These are phyloP conservation scores for Pseudogymnoascus sp. DNA, from an alignment of 2,329 filamentous ascomycete genomes.

Conservation along the genomic window DNA sequence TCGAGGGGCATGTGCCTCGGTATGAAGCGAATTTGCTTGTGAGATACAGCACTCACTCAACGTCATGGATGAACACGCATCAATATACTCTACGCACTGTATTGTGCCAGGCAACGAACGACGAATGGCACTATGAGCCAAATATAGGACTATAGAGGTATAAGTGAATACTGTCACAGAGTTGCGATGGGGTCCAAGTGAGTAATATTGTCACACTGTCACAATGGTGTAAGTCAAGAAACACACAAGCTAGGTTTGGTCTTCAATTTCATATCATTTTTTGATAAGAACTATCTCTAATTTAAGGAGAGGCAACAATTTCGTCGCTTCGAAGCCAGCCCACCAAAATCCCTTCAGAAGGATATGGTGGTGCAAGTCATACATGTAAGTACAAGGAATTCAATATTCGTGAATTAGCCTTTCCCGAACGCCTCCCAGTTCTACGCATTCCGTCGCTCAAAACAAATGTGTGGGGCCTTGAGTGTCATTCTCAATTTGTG, in stretches of 20 bases:
- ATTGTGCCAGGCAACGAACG: neutral
- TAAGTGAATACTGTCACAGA: neutral
- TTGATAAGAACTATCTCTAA: slow-evolving; percentile 2
- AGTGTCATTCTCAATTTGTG: neutral
- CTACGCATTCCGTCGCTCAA: slow-evolving; percentile 6
- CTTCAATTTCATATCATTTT: slow-evolving; percentile 1
- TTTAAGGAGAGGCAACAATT: neutral
- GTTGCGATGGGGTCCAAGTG: neutral
- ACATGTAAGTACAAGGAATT: slow-evolving; percentile 7
- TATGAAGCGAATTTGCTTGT: slow-evolving; percentile 1
- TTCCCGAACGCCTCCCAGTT: slow-evolving; percentile 8
- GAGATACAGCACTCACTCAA: neutral
- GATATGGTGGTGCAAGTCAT: neutral
- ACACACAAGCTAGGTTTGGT: neutral
- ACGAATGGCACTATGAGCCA: neutral
- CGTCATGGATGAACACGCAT: neutral
- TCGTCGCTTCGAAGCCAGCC: neutral
- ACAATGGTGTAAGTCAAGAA: neutral
- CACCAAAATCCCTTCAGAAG: neutral
- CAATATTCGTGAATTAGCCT: slow-evolving; percentile 8
- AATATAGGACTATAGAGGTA: neutral
- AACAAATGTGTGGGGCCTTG: neutral
- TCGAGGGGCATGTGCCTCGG: slow-evolving; percentile 2
- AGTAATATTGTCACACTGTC: neutral
- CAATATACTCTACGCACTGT: neutral